Base-by-base conservation (phyloP, 2,329 filamentous ascomycete genomes). In the Claviceps spartinae region DNA sequence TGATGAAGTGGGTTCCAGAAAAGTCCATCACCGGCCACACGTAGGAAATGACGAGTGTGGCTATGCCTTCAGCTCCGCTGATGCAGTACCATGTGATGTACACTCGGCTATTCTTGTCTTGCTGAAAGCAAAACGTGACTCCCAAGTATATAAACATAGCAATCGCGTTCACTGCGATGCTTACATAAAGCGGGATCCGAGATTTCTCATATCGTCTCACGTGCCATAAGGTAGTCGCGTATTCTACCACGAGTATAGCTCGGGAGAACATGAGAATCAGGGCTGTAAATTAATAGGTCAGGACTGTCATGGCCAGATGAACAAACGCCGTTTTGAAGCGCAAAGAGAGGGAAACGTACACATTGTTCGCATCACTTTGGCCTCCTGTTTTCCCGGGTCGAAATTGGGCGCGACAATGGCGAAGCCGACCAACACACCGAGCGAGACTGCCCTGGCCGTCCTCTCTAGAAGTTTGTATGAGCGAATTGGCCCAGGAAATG, bases 351-450 rank as follows among this genome's bases (percentile, higher is more conserved):
- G 18, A 40, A n/a, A 7, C 38, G 8, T 58, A 70, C 68, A 72
- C 67, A 72, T 69, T 5, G 66, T 65, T 47, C 62, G 61, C 62
- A 72, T 72, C 1, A 68, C 67, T 20, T 59, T 54, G 18, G 60
- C 49, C 8, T 69, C 59, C 55, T 73, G 70, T 11, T 68, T 54
- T 1, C 60, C 55, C 0, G 71, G 68, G 13, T 69, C 62, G 47
- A 74, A 74, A 45, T 67, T 68, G 9, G 71, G 69, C 1, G 78
- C 79, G 5, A 82, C 74, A 37, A 82, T 77, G 6, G 81, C 78
- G 56, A 85, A 83, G 2, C 78, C 80, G 43, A 82, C 72, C 76
- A 85, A 81, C 42, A 80, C 75, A 26, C 75, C 80, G 5, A 85
- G 75, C 56, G 85, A 80, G 2, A 78, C 56, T 2, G 73, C 77